These are phyloP conservation scores for Penicillium sp. DNA, from an alignment of 2,329 filamentous ascomycete species.

Conservation along the genomic window DNA sequence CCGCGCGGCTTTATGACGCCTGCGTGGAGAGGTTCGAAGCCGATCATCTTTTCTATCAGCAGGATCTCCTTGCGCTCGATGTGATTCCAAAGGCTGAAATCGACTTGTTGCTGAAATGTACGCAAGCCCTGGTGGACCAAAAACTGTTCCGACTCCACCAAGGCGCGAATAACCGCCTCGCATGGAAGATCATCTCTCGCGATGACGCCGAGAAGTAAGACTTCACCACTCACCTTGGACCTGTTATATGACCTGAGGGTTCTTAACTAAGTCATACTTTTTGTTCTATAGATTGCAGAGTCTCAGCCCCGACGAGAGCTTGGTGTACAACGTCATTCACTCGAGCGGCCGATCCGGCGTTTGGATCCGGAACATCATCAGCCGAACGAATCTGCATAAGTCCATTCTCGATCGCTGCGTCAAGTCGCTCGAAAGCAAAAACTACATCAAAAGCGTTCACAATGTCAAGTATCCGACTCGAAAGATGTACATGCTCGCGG, in stretches of 20 bases:
- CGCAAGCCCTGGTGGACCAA: constrained; percentile 42
- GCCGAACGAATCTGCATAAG: constrained; percentile 74
- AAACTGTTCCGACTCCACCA: constrained; percentile 43
- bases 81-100: constrained; percentile 42
- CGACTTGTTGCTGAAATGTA: constrained; percentile 38
- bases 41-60: constrained; percentile 43
- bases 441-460: constrained; percentile 81
- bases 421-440: constrained; percentile 75
- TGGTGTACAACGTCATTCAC: constrained; percentile 87
- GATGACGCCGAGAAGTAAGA: constrained; percentile 46
- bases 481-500: constrained; percentile 92
- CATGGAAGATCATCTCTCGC: constrained; percentile 44
- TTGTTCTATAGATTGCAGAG: constrained; percentile 32
- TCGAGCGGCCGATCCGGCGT: constrained; percentile 77
- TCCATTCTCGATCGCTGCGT: constrained; percentile 73
- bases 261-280: constrained; percentile 1
- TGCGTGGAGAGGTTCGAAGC: constrained; percentile 36
- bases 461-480: constrained; percentile 84
- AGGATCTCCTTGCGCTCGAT: constrained; percentile 40
- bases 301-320: constrained; percentile 62
- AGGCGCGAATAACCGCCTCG: constrained; percentile 38
- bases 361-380: constrained; percentile 82
- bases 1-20: constrained; percentile 41
- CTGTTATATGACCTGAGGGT: neutral
- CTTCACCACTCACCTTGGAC: neutral